Percentiles rank a stretch among this genome's conserved stretches.
phyloP scores from a whole-genome alignment of 2,329 filamentous ascomycete species.

The Xylariaceae sp. region DNA sequence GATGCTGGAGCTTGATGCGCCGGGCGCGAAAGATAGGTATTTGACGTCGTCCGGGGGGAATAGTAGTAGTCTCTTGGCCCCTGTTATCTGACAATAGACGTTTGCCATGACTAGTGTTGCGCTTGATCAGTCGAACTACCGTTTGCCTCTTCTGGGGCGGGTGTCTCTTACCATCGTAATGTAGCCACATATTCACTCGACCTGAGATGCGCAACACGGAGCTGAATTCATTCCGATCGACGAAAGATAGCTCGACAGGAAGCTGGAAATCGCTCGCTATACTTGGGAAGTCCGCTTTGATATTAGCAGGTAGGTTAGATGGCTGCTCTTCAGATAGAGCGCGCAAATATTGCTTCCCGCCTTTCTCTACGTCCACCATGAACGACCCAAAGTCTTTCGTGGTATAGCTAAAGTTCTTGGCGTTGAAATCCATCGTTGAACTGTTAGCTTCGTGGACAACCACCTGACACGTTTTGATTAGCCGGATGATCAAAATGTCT shows the following conservation, averaged over 20 bases:
- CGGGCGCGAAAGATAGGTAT: slow-evolving; percentile 64
- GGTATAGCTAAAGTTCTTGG: slow-evolving; percentile 76
- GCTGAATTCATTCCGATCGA: slow-evolving; percentile 63
- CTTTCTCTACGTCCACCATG: slow-evolving; percentile 52
- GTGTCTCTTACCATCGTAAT: slow-evolving; percentile 63
- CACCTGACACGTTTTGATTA: slow-evolving; percentile 41
- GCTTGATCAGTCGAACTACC: neutral
- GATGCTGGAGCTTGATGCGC: slow-evolving; percentile 72
- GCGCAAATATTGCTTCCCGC: slow-evolving; percentile 68
- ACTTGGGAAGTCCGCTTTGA: slow-evolving; percentile 64
- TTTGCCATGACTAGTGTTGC: slow-evolving; percentile 69
- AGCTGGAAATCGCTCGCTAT: slow-evolving; percentile 65
- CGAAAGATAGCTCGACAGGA: slow-evolving; percentile 54
- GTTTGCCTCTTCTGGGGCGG: neutral
- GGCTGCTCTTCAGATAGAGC: slow-evolving; percentile 66
- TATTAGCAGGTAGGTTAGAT: slow-evolving; percentile 60
- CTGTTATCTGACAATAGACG: slow-evolving; percentile 71
- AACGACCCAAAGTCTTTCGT: slow-evolving; percentile 64
- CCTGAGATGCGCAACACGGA: slow-evolving; percentile 76
- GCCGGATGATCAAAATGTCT: neutral
- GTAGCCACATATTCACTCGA: slow-evolving; percentile 79
- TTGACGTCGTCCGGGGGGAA: slow-evolving; percentile 74
- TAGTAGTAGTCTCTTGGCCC: slow-evolving; percentile 66
- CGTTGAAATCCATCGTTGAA: slow-evolving; percentile 70
- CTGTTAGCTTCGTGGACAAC: slow-evolving; percentile 65